Percentiles rank a stretch among this genome's conserved stretches.
phyloP scores from a whole-genome alignment of 2,329 filamentous ascomycete species.

The Aspergillus terreus region DNA sequence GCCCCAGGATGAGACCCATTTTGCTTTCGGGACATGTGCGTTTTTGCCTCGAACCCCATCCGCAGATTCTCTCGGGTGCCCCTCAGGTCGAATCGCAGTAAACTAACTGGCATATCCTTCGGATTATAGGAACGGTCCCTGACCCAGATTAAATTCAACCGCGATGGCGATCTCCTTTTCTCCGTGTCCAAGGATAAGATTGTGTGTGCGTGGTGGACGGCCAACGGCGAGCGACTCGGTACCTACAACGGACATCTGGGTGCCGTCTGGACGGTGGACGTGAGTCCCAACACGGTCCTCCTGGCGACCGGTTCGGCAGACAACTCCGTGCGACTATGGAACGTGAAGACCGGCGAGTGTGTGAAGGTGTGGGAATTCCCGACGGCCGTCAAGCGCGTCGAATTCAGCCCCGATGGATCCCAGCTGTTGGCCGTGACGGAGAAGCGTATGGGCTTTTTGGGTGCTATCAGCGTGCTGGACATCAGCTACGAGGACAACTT shows the following conservation, averaged over 20 bases:
- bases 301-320: constrained; percentile 95
- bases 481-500: constrained; percentile 70
- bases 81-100: background rate
- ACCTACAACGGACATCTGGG: constrained; percentile 96
- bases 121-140: constrained; percentile 74
- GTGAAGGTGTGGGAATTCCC: constrained; percentile 98
- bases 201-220: constrained; percentile 93
- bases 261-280: constrained; percentile 97
- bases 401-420: constrained; percentile 92
- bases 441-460: constrained; percentile 95
- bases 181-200: constrained; percentile 94
- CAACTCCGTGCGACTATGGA: constrained; percentile 97
- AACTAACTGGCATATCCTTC: constrained; percentile 17
- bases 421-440: constrained; percentile 92
- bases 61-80: constrained; percentile 4
- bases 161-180: constrained; percentile 95
- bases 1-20: constrained; percentile 85
- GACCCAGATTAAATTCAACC: constrained; percentile 93
- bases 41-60: constrained; percentile 16
- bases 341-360: constrained; percentile 85
- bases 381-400: constrained; percentile 94
- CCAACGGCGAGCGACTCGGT: constrained; percentile 96
- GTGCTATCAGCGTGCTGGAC: constrained; percentile 89
- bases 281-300: constrained; percentile 86
- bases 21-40: constrained; percentile 85